Evolutionary conservation across 306 rosid genomes (phyloP), one percentile per base, ranked within the genome.

Genomic region (Mucuna pruriens): DNA sequence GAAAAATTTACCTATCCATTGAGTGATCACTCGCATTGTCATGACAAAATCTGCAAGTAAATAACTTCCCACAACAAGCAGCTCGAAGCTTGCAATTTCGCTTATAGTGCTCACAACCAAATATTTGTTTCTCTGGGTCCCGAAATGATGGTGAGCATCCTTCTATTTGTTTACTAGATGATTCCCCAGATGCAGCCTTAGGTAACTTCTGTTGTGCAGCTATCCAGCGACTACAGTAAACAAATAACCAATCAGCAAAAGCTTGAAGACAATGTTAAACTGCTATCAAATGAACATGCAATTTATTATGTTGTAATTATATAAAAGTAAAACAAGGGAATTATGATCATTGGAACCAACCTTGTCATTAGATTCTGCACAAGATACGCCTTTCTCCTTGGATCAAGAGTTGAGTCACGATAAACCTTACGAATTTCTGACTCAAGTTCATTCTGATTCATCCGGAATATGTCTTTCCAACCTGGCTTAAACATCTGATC

Each of bases 401-500:
- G 99, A 90, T 96, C 99, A 83, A 96, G 99, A 75, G 98, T 88
- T 13, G 83, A 90, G 64, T 96, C 99, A 57, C 90, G 94, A 87
- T 96, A 93, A 67, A 96, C 99, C 88, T 96, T 93, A 84, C 99
- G 89, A 82, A 93, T 93, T 90, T 96, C 99, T 72, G 98, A 88
- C 81, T 93, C 99, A 66, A 96, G 94, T 84, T 96, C 99, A 92
- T 86, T 92, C 87, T 96, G 94, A 78, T 96, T 96, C 99, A 96
- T 96, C 61, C 99, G 97, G 75, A 96, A 96, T 84, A 96, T 96
- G 88, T 96, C 99, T 86, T 96, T 96, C 99, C 99, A 96, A 67
- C 99, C 99, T 45, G 99, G 99, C 89, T 88, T 96, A 89, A 96
- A 96, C 99, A 92, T 96, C 90, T 92, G 98, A 81, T 92, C 98